Conservation (phyloP, 192 early-diverging fungal species). For the Coemansia sp. region DNA sequence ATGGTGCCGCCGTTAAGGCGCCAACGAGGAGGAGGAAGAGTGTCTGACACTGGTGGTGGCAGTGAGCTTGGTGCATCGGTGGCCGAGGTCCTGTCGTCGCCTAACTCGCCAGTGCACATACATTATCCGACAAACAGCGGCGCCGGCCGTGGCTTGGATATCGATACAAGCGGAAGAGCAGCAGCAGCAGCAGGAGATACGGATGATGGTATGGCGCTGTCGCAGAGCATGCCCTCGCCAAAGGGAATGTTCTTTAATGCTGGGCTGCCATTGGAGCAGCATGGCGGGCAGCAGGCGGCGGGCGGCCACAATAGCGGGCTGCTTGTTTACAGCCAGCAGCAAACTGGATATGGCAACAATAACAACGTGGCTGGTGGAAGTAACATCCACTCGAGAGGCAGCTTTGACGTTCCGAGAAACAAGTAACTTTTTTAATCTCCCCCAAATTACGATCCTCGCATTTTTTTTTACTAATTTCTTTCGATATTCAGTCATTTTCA, state of each 20-base stretch:
- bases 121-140: background rate
- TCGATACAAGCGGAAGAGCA: background rate
- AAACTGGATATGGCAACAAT: background rate
- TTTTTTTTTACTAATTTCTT: background rate
- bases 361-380: background rate
- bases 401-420: slow-evolving; percentile 38
- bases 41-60: slow-evolving; percentile 7
- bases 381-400: slow-evolving; percentile 23
- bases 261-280: background rate
- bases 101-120: slow-evolving; percentile 9
- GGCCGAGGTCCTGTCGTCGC: slow-evolving; percentile 10
- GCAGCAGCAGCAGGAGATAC: background rate
- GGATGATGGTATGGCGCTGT: slow-evolving; percentile 25
- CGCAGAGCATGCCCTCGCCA: slow-evolving; percentile 55
- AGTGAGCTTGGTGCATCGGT: slow-evolving; percentile 4
- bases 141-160: background rate
- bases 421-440: background rate
- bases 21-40: slow-evolving; percentile 1
- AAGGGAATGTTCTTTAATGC: slow-evolving; percentile 20
- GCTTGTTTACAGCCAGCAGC: slow-evolving; percentile 7
- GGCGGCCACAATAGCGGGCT: background rate
- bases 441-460: too few species aligned
- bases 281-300: background rate
- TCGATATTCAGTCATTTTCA: background rate
- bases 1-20: slow-evolving; percentile 4